Base-by-base conservation (phyloP, 2,329 filamentous ascomycete genomes). In the Epicoccum sorghinum region DNA sequence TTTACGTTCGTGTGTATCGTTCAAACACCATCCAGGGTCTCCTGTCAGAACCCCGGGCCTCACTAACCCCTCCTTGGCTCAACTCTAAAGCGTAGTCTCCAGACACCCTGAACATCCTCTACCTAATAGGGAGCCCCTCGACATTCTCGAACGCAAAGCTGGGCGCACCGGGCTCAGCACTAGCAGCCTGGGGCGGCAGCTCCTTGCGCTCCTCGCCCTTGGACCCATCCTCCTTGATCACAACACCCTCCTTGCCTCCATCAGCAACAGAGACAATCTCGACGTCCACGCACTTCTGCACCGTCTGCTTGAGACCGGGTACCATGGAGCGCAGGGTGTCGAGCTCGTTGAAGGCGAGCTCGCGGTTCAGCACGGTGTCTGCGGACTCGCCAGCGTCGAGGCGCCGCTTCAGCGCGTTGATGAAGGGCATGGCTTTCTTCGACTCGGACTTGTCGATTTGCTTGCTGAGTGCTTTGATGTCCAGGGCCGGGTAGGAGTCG, bases 381-480 rank as follows among this genome's bases (percentile, higher is more conserved):
- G 85, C 79, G 12, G 93, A 86, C 58, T 90, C 89, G 44, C 82
- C 81, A 33, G 73, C 72, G 52, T 91, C 82, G 51, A 99, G 83
- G 47, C 90, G 86, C 75, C 85, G 90, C 87, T 97, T 97, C 56
- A 98, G 80, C 6, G 75, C 78, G 78, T 98, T 93, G 44, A 97
- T 88, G 70, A 97, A 98, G 0, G 95, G 95, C 93, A 98, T 98
- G 2, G 92, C 93, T 79, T 96, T 95, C 86, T 98, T 99, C 83
- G 92, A 91, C 78, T 96, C 90, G 70, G 91, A 82, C 81, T 96
- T 96, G 64, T 86, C 86, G 53, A 97, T 88, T 70, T 87, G 84
- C 62, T 86, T 87, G 67, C 87, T 90, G 41, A 97, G 80, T 52
- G 85, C 86, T 80, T 96, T 96, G 73, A 96, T 90, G 70, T 96